phyloP scores from a whole-genome alignment of 495 filamentous ascomycete genomes.

The Neurospora sp. region DNA sequence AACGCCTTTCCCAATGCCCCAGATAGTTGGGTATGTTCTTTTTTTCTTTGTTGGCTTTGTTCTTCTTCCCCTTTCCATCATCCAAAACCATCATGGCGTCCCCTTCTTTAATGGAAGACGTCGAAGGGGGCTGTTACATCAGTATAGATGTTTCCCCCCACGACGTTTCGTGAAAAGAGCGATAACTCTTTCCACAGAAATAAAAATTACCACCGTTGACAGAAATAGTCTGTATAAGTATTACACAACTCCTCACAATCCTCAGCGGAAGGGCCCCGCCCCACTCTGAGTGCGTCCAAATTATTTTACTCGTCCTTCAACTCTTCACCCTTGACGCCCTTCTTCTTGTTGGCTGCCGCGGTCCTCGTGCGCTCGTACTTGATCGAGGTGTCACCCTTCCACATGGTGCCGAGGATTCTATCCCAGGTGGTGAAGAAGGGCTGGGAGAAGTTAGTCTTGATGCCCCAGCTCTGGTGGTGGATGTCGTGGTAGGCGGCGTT shows the following conservation, averaged over 20 bases:
- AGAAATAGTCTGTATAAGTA: neutral
- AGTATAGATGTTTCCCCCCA: neutral
- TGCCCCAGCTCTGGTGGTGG: slow-evolving; percentile 98
- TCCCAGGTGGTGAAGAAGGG: slow-evolving; percentile 89
- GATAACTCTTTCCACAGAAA: neutral
- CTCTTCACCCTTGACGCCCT: slow-evolving; percentile 21
- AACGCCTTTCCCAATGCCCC: neutral
- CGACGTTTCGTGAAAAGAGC: neutral
- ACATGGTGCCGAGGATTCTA: slow-evolving; percentile 57
- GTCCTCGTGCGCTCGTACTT: slow-evolving; percentile 33
- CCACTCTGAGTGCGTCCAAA: neutral
- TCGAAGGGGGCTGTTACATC: neutral
- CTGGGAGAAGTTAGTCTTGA: slow-evolving; percentile 72
- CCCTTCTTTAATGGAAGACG: neutral
- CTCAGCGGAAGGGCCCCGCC: neutral
- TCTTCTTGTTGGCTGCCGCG: slow-evolving; percentile 26
- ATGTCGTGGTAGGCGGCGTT: slow-evolving; percentile 95
- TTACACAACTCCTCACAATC: neutral
- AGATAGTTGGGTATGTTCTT: neutral
- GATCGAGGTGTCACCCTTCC: slow-evolving; percentile 47
- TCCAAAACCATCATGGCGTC: neutral
- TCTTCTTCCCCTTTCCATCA: neutral
- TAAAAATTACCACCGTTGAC: neutral
- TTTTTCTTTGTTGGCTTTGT: neutral
- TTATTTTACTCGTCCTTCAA: neutral